A percentile compares a stretch with the other conserved stretches of the same genome.
Conservation (phyloP, 768 basidiomycete species). For the Suillus hirtellus region DNA sequence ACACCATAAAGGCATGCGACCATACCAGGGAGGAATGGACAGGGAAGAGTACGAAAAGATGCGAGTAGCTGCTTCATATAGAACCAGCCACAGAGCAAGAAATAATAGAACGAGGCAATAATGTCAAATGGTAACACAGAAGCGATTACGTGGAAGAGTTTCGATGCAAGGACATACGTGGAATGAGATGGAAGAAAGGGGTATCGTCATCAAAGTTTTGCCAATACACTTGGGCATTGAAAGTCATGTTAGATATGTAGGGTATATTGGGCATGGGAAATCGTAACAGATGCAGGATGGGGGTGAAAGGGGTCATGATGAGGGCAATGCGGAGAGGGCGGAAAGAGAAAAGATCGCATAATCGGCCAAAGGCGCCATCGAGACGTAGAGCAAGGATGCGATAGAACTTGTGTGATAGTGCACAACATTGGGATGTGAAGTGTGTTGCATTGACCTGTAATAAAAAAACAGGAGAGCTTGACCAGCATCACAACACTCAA, state of each 20-base stretch:
- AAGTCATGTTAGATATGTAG: slow-evolving; percentile 7
- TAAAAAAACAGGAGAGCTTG: slow-evolving; percentile 26
- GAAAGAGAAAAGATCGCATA: slow-evolving; percentile 9
- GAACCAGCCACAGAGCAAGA: background rate
- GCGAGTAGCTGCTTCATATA: background rate
- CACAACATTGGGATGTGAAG: slow-evolving; percentile 15
- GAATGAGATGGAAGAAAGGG: background rate
- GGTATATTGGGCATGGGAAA: slow-evolving; percentile 7
- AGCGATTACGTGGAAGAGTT: slow-evolving; percentile 4
- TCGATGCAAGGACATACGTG: slow-evolving; percentile 1
- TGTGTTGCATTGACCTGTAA: slow-evolving; percentile 33
- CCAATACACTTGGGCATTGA: slow-evolving; percentile 7
- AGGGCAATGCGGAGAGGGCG: slow-evolving; percentile 11
- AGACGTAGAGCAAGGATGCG: slow-evolving; percentile 15
- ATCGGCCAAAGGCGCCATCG: slow-evolving; percentile 10
- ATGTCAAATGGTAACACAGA: slow-evolving; percentile 5
- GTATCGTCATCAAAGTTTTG: slow-evolving; percentile 7
- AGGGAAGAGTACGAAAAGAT: background rate
- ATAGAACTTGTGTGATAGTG: slow-evolving; percentile 1
- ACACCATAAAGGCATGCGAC: slow-evolving; percentile 6
- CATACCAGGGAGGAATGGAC: background rate
- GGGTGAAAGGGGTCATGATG: slow-evolving; percentile 31
- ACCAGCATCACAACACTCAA: slow-evolving; percentile 31
- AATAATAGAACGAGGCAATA: slow-evolving; percentile 2
- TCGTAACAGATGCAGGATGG: slow-evolving; percentile 37